Conservation (phyloP, 2,329 filamentous ascomycete species). For the Elsinoe perseae region DNA sequence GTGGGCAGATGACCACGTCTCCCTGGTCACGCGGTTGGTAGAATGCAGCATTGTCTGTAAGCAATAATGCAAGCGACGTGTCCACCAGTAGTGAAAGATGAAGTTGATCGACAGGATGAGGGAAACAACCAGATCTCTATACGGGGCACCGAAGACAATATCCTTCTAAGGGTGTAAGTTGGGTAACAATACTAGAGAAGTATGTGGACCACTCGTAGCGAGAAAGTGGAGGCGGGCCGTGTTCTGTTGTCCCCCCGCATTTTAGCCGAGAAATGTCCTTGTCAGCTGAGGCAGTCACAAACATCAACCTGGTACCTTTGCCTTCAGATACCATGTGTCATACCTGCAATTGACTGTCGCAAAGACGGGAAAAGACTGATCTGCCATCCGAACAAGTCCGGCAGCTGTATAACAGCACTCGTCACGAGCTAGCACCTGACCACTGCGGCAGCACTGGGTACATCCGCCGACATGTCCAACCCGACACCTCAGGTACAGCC, state of each 20-base stretch:
- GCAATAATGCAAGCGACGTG: background rate
- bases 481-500: constrained; percentile 64
- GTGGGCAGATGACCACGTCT: background rate
- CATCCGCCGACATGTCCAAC: background rate
- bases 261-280: background rate
- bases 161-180: too few relatives aligned
- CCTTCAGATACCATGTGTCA: background rate
- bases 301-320: background rate
- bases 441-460: background rate
- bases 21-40: background rate
- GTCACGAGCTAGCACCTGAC: background rate
- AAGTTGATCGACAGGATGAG: too few relatives aligned
- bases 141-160: background rate
- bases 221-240: background rate
- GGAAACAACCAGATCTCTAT: too few relatives aligned
- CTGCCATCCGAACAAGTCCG: too few relatives aligned
- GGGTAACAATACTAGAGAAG: too few relatives aligned
- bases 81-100: background rate
- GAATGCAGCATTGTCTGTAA: background rate
- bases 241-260: background rate
- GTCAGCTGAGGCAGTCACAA: background rate
- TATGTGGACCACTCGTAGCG: too few relatives aligned
- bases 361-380: background rate
- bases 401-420: too few relatives aligned
- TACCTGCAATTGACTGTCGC: background rate